Percentiles rank a stretch among this genome's conserved stretches.
These are phyloP conservation scores for Pseudocercospora fuligena DNA, from an alignment of 2,329 filamentous ascomycete species.

Conservation along the genomic window DNA sequence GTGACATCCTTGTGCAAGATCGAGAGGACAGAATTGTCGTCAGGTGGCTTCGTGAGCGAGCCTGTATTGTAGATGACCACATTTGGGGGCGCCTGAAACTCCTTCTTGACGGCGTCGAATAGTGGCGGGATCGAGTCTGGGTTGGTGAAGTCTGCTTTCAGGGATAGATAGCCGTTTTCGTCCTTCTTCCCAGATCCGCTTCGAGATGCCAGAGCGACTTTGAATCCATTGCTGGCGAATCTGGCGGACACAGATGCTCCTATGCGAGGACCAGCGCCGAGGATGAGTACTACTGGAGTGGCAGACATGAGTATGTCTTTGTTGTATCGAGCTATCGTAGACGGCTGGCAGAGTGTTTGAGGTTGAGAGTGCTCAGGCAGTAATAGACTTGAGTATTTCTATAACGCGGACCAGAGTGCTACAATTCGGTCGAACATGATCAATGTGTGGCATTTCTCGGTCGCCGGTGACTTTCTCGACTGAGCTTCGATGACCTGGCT, in stretches of 20 bases:
- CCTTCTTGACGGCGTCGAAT: background rate
- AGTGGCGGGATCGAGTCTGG: background rate
- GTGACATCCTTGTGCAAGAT: background rate
- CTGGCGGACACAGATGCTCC: background rate
- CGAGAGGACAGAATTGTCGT: background rate
- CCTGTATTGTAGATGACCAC: slow-evolving; percentile 1
- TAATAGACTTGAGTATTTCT: no score
- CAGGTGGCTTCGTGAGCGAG: background rate
- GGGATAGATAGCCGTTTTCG: background rate
- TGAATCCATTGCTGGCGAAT: background rate
- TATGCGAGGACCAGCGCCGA: background rate
- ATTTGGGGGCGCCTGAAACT: background rate
- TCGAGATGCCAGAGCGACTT: background rate
- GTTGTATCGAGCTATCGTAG: no score
- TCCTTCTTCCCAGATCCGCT: background rate
- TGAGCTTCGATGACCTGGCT: no score
- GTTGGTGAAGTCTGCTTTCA: background rate
- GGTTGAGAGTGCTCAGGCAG: no score
- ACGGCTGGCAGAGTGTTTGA: no score
- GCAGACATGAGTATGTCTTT: no score
- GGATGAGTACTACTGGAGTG: background rate
- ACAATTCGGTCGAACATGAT: no score
- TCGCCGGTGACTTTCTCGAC: no score
- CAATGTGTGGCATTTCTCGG: no score
- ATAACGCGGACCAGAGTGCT: no score